Conservation (phyloP, 2,329 filamentous ascomycete species). For the Botrytis squamosa region DNA sequence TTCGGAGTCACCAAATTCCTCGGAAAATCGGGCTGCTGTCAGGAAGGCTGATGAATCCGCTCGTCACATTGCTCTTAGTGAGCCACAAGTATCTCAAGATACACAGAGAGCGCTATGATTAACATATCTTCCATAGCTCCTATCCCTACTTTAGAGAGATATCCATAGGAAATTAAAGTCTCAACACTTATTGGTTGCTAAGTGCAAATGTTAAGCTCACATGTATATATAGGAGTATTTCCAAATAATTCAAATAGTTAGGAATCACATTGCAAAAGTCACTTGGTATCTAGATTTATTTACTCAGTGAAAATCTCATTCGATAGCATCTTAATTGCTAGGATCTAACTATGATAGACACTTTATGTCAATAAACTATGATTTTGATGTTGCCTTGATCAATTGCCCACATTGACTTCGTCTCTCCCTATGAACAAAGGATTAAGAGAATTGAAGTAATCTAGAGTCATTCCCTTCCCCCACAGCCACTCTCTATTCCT, state of each 20-base stretch:
- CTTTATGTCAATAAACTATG: not conserved
- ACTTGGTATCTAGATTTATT: not conserved
- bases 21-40: no score
- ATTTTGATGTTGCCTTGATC: not conserved
- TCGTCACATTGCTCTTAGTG: no score
- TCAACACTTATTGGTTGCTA: not conserved
- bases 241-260: no score
- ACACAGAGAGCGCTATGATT: not conserved
- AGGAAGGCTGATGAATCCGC: no score
- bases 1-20: no score
- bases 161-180: not conserved
- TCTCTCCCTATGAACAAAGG: not conserved
- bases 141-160: not conserved
- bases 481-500: not conserved
- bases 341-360: not conserved
- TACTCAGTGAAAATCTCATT: not conserved
- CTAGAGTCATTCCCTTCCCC: not conserved
- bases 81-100: no score
- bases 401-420: not conserved
- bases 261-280: not conserved
- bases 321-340: not conserved
- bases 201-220: no score
- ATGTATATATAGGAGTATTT: no score
- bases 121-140: not conserved
- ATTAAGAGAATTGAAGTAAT: not conserved